These are phyloP conservation scores for Clathrus columnatus DNA, from an alignment of 768 basidiomycete species.

Conservation along the genomic window DNA sequence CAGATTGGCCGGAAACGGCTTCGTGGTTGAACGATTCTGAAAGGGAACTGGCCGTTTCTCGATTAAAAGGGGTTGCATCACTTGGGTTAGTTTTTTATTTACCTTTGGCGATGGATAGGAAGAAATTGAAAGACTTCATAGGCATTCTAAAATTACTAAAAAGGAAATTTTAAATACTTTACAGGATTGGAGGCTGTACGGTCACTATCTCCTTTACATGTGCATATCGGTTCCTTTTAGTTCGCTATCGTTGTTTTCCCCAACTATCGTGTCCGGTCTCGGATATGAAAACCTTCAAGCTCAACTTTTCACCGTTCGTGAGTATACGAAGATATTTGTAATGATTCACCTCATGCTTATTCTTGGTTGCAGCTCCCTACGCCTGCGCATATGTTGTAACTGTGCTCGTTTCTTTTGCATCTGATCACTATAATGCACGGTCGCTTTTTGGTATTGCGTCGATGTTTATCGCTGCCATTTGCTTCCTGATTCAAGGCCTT, in stretches of 20 bases:
- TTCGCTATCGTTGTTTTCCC: constrained; percentile 47
- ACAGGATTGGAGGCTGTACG: constrained; percentile 29
- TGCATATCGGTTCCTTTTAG: constrained; percentile 37
- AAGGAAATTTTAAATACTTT: constrained; percentile 28
- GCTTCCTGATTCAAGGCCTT: constrained; percentile 16
- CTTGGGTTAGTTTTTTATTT: constrained; percentile 13
- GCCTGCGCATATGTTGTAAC: constrained; percentile 28
- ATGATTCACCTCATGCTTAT: background rate
- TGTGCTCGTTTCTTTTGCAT: constrained; percentile 17
- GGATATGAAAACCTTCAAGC: constrained; percentile 46
- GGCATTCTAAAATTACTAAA: constrained; percentile 29
- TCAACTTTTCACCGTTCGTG: constrained; percentile 53
- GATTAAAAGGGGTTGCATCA: constrained; percentile 29
- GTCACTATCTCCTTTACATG: constrained; percentile 34
- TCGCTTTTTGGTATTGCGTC: background rate
- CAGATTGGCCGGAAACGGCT: constrained; percentile 43
- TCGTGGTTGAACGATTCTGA: constrained; percentile 37
- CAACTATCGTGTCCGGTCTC: constrained; percentile 58
- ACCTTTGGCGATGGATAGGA: background rate
- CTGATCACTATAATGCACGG: constrained; percentile 17
- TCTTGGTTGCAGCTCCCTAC: constrained; percentile 22
- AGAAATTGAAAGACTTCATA: background rate
- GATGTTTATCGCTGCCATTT: constrained; percentile 11
- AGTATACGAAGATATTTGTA: constrained; percentile 10
- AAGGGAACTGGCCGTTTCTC: constrained; percentile 30